These are phyloP conservation scores for Cyberlindnera bimundalis DNA, from an alignment of 805 yeast genomes.

Conservation along the genomic window DNA sequence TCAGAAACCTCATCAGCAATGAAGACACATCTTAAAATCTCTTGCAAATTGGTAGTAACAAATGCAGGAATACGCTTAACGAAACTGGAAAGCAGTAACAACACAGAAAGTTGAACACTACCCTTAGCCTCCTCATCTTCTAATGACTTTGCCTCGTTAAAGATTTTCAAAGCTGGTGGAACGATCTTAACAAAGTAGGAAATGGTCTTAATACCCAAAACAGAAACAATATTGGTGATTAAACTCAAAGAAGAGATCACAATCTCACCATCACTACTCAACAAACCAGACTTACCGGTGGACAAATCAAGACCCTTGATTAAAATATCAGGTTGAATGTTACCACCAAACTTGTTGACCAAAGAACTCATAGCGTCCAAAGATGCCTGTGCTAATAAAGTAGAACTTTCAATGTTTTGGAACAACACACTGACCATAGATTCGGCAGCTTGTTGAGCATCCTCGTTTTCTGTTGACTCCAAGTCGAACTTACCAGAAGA, in stretches of 20 bases:
- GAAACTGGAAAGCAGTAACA: constrained; percentile 69
- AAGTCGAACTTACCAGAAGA: constrained; percentile 65
- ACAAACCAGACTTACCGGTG: constrained; percentile 51
- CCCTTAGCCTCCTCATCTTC: constrained; percentile 30
- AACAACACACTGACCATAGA: constrained; percentile 49
- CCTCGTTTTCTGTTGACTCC: constrained; percentile 53
- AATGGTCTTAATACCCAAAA: constrained; percentile 81
- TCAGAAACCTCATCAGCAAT: constrained; percentile 56
- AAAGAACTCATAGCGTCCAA: constrained; percentile 64
- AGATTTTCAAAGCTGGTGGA: constrained; percentile 65
- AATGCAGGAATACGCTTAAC: constrained; percentile 85
- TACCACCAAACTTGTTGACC: constrained; percentile 57
- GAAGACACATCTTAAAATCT: constrained; percentile 57
- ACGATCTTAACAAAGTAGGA: constrained; percentile 83
- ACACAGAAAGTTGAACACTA: constrained; percentile 61
- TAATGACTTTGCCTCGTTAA: constrained; percentile 34
- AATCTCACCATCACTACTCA: constrained; percentile 53
- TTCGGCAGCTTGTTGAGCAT: constrained; percentile 49
- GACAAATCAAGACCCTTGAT: constrained; percentile 47
- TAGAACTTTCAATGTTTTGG: constrained; percentile 31
- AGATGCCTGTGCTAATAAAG: constrained; percentile 61
- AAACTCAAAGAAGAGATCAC: constrained; percentile 71
- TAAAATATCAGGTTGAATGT: constrained; percentile 45
- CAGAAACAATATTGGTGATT: constrained; percentile 64
- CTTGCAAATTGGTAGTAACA: constrained; percentile 63